These are phyloP conservation scores for Aciculoconidium aculeatum DNA, from an alignment of 805 yeast species.

Conservation along the genomic window DNA sequence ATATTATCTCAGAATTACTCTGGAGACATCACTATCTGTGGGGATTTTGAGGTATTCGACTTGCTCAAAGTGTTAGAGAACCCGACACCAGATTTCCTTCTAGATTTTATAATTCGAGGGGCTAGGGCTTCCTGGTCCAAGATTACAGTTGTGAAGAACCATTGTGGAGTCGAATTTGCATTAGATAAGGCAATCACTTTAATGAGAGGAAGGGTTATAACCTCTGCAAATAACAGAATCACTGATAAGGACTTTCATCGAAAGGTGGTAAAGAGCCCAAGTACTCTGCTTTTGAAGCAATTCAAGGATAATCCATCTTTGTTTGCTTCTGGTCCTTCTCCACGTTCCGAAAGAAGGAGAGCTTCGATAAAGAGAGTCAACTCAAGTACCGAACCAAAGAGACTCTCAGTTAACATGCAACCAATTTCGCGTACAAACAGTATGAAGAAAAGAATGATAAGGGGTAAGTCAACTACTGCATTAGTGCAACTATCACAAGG, in stretches of 20 bases:
- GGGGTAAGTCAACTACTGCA: constrained; percentile 20
- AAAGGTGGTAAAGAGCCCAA: constrained; percentile 6
- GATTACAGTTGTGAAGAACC: constrained; percentile 76
- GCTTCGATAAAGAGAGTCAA: constrained; percentile 22
- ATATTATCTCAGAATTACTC: constrained; percentile 81
- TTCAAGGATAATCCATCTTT: constrained; percentile 2
- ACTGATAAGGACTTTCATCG: constrained; percentile 6
- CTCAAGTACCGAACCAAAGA: constrained; percentile 10
- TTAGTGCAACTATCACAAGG: too few species aligned
- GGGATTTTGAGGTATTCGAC: constrained; percentile 59
- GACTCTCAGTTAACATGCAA: constrained; percentile 12
- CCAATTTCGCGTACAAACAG: constrained; percentile 3
- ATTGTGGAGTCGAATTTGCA: constrained; percentile 84
- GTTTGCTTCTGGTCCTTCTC: constrained; percentile 7
- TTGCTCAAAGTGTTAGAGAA: constrained; percentile 62
- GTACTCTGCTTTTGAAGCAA: constrained; percentile 4
- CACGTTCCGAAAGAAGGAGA: constrained; percentile 8
- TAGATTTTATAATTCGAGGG: constrained; percentile 70
- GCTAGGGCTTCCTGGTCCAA: constrained; percentile 95
- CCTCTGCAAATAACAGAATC: constrained; percentile 17
- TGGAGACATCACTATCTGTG: constrained; percentile 91
- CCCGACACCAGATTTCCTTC: constrained; percentile 73
- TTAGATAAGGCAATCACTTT: constrained; percentile 73
- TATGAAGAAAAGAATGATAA: constrained; percentile 5
- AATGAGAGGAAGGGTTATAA: constrained; percentile 56